Conservation (phyloP, 805 yeast species). For the Yamadazyma paraphyllophila region DNA sequence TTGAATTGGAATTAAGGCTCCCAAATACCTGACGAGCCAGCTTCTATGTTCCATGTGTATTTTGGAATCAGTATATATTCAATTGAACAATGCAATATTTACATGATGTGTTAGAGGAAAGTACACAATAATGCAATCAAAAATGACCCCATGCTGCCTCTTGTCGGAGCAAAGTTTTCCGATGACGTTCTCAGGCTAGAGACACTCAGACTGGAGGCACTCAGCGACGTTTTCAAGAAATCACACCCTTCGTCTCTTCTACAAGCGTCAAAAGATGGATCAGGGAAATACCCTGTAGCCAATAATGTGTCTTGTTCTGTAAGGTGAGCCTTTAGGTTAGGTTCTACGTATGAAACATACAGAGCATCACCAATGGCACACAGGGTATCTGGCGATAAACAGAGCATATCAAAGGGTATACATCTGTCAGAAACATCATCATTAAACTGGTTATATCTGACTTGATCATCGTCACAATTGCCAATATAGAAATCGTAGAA, state of each 20-base stretch:
- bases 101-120: not conserved
- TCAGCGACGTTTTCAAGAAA: not conserved
- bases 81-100: too few species aligned
- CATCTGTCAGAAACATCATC: slow-evolving; percentile 1
- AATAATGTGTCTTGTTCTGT: not conserved
- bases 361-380: not conserved
- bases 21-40: too few species aligned
- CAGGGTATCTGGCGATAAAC: slow-evolving; percentile 1
- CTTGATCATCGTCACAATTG: slow-evolving; percentile 3
- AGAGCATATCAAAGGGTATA: slow-evolving; percentile 1
- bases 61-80: too few species aligned
- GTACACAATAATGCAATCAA: not conserved
- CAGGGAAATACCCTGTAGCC: slow-evolving; percentile 2
- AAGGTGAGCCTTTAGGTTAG: not conserved
- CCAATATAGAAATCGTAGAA: slow-evolving; percentile 5
- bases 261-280: slow-evolving; percentile 2
- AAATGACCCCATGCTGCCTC: not conserved
- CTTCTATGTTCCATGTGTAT: too few species aligned
- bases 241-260: not conserved
- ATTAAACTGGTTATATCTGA: slow-evolving; percentile 3
- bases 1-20: too few species aligned
- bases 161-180: not conserved
- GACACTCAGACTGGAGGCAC: not conserved
- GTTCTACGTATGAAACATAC: not conserved
- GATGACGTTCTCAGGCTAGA: not conserved